These are phyloP conservation scores for Jamesozyma lodderae DNA, from an alignment of 805 yeast genomes.

Conservation along the genomic window DNA sequence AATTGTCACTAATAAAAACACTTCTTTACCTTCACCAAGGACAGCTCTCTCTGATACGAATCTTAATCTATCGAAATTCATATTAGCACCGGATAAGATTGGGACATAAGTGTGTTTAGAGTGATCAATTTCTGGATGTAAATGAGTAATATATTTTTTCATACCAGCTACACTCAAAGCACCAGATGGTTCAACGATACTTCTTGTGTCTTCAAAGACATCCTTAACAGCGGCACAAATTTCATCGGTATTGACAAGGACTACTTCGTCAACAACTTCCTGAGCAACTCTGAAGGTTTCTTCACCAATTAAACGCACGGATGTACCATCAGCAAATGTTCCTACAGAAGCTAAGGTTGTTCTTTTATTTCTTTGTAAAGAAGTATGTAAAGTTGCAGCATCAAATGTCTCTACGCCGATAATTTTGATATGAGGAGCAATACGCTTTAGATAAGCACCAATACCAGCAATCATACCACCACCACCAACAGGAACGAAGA, in stretches of 20 bases:
- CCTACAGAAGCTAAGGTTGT: conserved; percentile 68
- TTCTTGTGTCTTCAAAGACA: conserved; percentile 89
- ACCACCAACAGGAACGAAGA: conserved; percentile 92
- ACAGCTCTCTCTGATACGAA: conserved; percentile 96
- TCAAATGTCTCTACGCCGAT: conserved; percentile 95
- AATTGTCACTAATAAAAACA: conserved; percentile 78
- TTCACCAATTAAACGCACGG: conserved; percentile 81
- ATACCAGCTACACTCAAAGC: conserved; percentile 94
- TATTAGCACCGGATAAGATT: conserved; percentile 89
- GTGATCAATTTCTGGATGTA: conserved; percentile 64
- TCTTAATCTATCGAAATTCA: conserved; percentile 93
- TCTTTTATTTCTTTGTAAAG: conserved; percentile 48
- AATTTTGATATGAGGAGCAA: conserved; percentile 95
- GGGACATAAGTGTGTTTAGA: conserved; percentile 67
- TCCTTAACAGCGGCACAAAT: conserved; percentile 96
- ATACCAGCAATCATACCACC: conserved; percentile 94
- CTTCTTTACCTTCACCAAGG: conserved; percentile 97
- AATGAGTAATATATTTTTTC: conserved; percentile 60
- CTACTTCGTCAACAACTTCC: conserved; percentile 80
- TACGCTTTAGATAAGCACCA: conserved; percentile 79
- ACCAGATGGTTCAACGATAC: conserved; percentile 94
- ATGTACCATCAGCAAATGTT: conserved; percentile 97
- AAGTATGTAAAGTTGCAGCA: conserved; percentile 83
- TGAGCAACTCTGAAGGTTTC: conserved; percentile 81
- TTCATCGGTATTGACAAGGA: conserved; percentile 82